Evolutionary conservation across 2,329 filamentous ascomycete genomes (phyloP), one percentile per base, ranked within the genome.

Genomic region (Arthroderma sp.): DNA sequence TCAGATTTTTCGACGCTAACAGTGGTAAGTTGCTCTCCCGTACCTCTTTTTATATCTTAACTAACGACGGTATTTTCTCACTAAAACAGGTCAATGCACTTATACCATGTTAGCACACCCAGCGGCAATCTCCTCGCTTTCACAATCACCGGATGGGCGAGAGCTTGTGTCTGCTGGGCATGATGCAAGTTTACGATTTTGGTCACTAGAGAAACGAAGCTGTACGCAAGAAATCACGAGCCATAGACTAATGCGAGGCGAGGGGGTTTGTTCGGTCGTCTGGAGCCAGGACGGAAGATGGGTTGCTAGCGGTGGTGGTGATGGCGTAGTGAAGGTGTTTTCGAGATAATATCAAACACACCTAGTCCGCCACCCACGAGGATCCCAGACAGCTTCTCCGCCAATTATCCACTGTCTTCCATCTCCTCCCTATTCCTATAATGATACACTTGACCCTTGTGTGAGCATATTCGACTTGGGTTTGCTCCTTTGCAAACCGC

Each of bases 21-120:
- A 95, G 89, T 74, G 93, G 93, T 97, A 86, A 73, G 88, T 82
- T 37, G 41, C 28, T 61, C 41, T 28, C 5, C 23, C 43, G 35
- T 41, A 25, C 5, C 25, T 41, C 19, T 41, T 49, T 47, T 21
- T 28, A 25, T 53, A 62, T 66, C 60, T 68, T 62, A 56, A 58
- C 60, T 9, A 33, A 53, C 56, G 11, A 58, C 39, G 8, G n/a
- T n/a, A 5, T 13, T 8, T 7, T 8, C 35, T 43, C 23, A 51
- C 15, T 9, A 9, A 7, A 51, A 51, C 63, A 97, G 93, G 93
- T 58, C 93, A 98, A 89, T 96, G 91, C 75, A 97, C 93, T 62
- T 98, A 98, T 74, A 94, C 87, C 67, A 98, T 98, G 93, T 83
- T 97, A 59, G 93, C 93, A 4, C 93, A 98, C 66, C 90, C 93